phyloP scores from a whole-genome alignment of 345 rosid genomes.

The Laguncularia racemosa region DNA sequence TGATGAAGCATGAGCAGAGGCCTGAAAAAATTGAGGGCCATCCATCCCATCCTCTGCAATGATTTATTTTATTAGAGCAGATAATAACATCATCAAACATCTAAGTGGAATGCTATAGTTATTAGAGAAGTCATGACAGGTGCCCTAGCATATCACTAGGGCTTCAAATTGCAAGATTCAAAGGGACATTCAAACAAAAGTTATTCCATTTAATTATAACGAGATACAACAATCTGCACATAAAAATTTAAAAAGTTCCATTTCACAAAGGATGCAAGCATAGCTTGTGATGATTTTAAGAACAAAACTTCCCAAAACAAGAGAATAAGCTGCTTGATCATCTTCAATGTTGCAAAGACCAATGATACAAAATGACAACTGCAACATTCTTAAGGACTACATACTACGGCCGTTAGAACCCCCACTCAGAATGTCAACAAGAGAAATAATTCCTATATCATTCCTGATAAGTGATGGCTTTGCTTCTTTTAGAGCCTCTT shows the following conservation, averaged over 20 bases:
- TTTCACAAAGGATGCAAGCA: too few relatives aligned
- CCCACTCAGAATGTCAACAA: constrained; percentile 84
- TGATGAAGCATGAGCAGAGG: constrained; percentile 27
- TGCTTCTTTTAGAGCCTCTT: constrained; percentile 54
- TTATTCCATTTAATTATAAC: neutral
- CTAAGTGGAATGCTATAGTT: too few relatives aligned
- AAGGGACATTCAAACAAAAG: constrained; percentile 2
- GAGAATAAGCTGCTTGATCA: neutral
- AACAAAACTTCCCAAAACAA: constrained; percentile 9
- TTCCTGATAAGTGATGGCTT: constrained; percentile 69
- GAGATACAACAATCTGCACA: too few relatives aligned
- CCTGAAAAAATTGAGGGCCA: constrained; percentile 27
- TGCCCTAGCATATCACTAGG: too few relatives aligned
- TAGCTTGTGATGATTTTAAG: neutral
- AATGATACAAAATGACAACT: constrained; percentile 28
- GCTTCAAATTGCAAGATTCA: neutral
- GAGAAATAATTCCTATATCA: constrained; percentile 62
- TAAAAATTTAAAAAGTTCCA: too few relatives aligned
- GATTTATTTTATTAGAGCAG: constrained; percentile 22
- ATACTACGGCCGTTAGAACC: constrained; percentile 67
- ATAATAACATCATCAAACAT: constrained; percentile 6
- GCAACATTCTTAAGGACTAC: constrained; percentile 44
- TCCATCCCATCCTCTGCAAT: constrained; percentile 45
- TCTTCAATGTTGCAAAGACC: constrained; percentile 22
- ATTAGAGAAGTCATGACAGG: too few relatives aligned